These are phyloP conservation scores for Gossypium turneri DNA, from an alignment of 345 rosid species.

Conservation along the genomic window DNA sequence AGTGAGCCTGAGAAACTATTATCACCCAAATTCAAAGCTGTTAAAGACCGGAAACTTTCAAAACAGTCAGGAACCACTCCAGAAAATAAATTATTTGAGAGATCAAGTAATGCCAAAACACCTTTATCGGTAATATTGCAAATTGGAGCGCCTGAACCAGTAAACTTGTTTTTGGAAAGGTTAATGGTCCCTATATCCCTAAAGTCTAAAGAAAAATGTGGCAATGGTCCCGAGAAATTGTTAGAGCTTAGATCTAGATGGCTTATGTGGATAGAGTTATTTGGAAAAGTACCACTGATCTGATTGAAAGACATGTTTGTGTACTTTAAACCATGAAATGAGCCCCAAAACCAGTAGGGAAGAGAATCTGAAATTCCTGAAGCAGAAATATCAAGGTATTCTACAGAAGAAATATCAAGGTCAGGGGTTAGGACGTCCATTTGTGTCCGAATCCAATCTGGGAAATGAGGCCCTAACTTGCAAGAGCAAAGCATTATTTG, in stretches of 20 bases:
- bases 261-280: neutral
- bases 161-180: neutral
- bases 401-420: neutral
- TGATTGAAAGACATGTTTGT: neutral
- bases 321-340: accelerated
- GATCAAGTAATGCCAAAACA: neutral
- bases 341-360: neutral
- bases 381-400: neutral
- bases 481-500: neutral
- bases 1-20: neutral
- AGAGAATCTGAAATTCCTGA: neutral
- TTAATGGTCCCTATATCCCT: neutral
- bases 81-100: neutral
- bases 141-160: neutral
- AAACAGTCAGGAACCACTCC: neutral
- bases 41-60: neutral
- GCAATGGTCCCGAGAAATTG: neutral
- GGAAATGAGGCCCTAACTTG: neutral
- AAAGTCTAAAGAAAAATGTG: neutral
- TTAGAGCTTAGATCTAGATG: neutral
- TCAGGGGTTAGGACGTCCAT: accelerated
- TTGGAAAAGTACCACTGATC: neutral
- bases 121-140: neutral
- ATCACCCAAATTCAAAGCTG: neutral
- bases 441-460: neutral